phyloP scores from a whole-genome alignment of 148 eudicot species.

The Hydrangea macrophylla region DNA sequence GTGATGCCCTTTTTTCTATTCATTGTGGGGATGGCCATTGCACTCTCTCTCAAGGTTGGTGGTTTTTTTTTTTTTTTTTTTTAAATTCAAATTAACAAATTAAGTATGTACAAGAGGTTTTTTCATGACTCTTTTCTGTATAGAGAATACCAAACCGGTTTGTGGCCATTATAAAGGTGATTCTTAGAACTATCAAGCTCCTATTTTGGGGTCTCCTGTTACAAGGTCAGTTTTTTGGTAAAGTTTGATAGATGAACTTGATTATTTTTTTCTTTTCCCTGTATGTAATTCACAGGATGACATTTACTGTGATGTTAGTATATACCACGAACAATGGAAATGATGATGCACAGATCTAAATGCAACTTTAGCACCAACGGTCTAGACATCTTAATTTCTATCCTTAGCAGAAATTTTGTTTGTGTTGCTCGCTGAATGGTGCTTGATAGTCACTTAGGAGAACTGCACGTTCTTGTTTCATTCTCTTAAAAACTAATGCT shows the following conservation, averaged over 20 bases:
- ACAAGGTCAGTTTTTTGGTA: conserved; percentile 56
- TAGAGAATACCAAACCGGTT: conserved; percentile 53
- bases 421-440: no score
- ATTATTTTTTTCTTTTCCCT: background rate
- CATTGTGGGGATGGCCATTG: conserved; percentile 88
- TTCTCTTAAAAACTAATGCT: no score
- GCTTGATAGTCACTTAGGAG: no score
- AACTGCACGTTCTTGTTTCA: no score
- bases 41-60: conserved; percentile 80
- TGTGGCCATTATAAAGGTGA: conserved; percentile 55
- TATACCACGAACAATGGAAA: no score
- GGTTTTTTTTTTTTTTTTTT: conserved; percentile 6
- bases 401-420: no score
- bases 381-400: no score
- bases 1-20: conserved; percentile 97
- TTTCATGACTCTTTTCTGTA: background rate
- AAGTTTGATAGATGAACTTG: background rate
- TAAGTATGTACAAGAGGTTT: background rate
- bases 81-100: background rate
- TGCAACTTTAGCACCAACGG: no score
- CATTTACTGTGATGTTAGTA: no score
- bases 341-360: no score
- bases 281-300: no score
- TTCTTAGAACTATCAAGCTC: conserved; percentile 73
- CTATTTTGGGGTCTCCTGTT: conserved; percentile 87